Percentiles rank a stretch among this genome's conserved stretches.
phyloP scores from a whole-genome alignment of 257 asterid genomes.

The Penstemon barbatus region DNA sequence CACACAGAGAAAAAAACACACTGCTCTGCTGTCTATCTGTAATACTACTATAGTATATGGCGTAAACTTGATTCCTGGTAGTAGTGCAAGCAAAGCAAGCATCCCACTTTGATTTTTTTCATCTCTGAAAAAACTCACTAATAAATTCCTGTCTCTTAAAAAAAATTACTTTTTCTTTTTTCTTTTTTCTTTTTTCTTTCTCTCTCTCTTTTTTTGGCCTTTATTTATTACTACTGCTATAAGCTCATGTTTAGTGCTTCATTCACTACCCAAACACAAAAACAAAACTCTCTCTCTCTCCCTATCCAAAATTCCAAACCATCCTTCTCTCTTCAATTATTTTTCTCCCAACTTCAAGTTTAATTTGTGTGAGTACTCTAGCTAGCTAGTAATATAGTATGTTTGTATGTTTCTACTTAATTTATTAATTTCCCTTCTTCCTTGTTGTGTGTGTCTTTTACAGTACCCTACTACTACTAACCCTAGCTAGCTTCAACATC shows the following conservation, averaged over 20 bases:
- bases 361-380: no score
- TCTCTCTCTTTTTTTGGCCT: slow-evolving; percentile 40
- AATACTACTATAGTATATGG: slow-evolving; percentile 37
- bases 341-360: slow-evolving; percentile 26
- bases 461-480: slow-evolving; percentile 11
- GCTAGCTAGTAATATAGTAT: no score
- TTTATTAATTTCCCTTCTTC: not conserved
- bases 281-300: slow-evolving; percentile 31
- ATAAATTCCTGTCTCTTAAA: slow-evolving; percentile 20
- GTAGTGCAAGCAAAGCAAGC: slow-evolving; percentile 96
- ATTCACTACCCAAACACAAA: slow-evolving; percentile 63
- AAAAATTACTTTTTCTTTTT: slow-evolving; percentile 10
- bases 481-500: slow-evolving; percentile 11
- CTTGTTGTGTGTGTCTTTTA: slow-evolving; percentile 1
- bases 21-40: slow-evolving; percentile 29
- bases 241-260: slow-evolving; percentile 75
- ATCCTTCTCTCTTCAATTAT: slow-evolving; percentile 17
- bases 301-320: not conserved
- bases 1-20: slow-evolving; percentile 6
- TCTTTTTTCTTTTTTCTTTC: slow-evolving; percentile 14
- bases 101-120: slow-evolving; percentile 33
- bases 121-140: slow-evolving; percentile 27
- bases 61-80: slow-evolving; percentile 80
- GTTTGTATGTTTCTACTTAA: no score
- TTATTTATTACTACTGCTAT: slow-evolving; percentile 52